Percentiles rank a stretch among this genome's conserved stretches.
These are phyloP conservation scores for Cladobotryum protrusum DNA, from an alignment of 2,329 filamentous ascomycete genomes.

Conservation along the genomic window DNA sequence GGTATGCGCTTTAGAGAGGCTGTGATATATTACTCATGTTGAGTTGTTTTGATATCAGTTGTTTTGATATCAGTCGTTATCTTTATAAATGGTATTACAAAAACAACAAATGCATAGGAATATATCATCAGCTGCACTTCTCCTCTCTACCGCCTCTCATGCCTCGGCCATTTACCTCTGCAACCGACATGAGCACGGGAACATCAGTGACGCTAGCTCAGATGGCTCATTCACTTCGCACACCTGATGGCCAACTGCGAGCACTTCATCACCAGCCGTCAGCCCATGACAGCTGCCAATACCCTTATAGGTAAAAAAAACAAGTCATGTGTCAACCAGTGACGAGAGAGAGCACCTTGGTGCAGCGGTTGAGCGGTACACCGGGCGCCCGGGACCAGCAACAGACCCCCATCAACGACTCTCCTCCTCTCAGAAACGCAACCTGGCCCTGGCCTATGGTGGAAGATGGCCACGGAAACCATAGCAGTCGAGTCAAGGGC, in stretches of 20 bases:
- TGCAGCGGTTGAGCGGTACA: too few species aligned
- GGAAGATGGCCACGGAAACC: too few species aligned
- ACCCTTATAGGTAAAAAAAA: slow-evolving; percentile 1
- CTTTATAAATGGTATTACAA: too few species aligned
- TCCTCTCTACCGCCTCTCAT: too few species aligned
- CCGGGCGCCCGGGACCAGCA: too few species aligned
- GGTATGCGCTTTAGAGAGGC: too few species aligned
- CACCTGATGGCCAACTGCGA: background rate
- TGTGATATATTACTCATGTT: too few species aligned
- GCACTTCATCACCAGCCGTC: background rate
- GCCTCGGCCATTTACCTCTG: background rate
- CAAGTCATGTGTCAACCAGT: background rate
- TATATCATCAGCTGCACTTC: too few species aligned
- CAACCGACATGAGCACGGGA: background rate
- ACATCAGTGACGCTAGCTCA: background rate
- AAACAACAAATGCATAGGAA: too few species aligned
- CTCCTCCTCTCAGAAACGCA: slow-evolving; percentile 11
- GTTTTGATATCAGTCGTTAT: too few species aligned
- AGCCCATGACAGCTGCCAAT: slow-evolving; percentile 1
- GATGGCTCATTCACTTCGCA: background rate
- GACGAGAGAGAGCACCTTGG: too few species aligned
- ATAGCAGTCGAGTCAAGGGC: slow-evolving; percentile 5
- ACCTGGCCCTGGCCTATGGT: slow-evolving; percentile 9
- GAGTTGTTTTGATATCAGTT: too few species aligned
- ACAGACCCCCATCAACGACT: background rate